Percentiles rank a stretch among this genome's conserved stretches.
Conservation (phyloP, 352 stramenopile genomes). For the Phytophthora pistaciae region DNA sequence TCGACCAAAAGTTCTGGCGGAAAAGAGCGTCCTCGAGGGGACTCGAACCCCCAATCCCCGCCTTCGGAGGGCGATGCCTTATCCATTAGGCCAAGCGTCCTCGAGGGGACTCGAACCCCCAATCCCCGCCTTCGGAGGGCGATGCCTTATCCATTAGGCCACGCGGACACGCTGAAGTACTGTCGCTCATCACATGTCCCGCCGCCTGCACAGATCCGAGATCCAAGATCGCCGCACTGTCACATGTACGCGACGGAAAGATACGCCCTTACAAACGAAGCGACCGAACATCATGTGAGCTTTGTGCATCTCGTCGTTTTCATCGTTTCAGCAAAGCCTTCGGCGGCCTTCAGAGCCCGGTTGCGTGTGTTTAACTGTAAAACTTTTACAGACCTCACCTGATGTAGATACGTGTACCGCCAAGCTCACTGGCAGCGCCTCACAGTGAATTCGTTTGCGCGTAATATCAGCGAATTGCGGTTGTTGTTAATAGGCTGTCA, state of each 20-base stretch:
- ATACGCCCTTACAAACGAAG: neutral
- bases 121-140: slow-evolving; percentile 78
- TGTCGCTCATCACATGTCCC: neutral
- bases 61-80: slow-evolving; percentile 80
- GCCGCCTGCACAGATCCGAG: neutral
- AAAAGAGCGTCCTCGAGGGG: slow-evolving; percentile 61
- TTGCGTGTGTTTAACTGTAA: no score
- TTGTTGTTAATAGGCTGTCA: no score
- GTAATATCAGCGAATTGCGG: no score
- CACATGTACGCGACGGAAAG: neutral
- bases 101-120: slow-evolving; percentile 77
- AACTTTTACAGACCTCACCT: no score
- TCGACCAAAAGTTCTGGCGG: slow-evolving; percentile 2
- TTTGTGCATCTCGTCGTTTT: no score
- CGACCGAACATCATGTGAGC: no score
- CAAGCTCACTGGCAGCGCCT: no score
- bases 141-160: slow-evolving; percentile 83
- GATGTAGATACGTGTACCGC: no score
- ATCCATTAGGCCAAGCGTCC: slow-evolving; percentile 75
- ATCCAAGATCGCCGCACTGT: neutral
- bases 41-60: slow-evolving; percentile 78
- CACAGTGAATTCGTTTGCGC: no score
- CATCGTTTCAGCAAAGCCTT: no score
- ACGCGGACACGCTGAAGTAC: slow-evolving; percentile 23
- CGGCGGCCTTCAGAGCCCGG: no score